Evolutionary conservation across 2,329 filamentous ascomycete species (phyloP), one percentile per base, ranked within the genome.

Genomic region (Aspergillus quadrilineatus): DNA sequence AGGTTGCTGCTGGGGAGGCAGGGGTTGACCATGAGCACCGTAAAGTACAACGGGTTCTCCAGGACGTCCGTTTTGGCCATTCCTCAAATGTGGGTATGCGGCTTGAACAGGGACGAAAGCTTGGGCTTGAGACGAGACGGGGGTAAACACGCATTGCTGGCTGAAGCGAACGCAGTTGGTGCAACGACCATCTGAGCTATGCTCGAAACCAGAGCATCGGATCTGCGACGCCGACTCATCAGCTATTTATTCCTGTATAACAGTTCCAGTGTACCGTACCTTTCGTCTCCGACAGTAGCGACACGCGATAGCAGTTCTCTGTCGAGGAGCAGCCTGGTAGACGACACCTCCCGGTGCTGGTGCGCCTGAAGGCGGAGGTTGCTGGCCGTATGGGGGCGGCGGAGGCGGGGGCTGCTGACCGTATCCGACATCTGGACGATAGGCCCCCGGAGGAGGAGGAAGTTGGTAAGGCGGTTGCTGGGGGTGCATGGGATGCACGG

Each of bases 141-240:
- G 87, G 1, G 87, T 89, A 73, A 90, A 90, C 73, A 90, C 85
- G 74, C 88, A 90, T 69, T 89, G 86, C 73, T 90, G 87, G 62
- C 87, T 87, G 75, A 90, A 90, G 47, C 87, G 80, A 61, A 86
- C 80, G 69, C 87, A 90, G 71, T 90, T 90, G 67, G 81, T 84
- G 77, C 87, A 90, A 58, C 86, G 84, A 58, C 88, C 88, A 71
- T 89, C 85, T 39, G 86, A 83, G 39, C 86, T 88, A 55, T 82
- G 83, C 66, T 89, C 87, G 69, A 89, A 90, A 29, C 87, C 88
- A 4, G 87, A 89, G 77, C 87, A 90, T 58, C 88, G 85, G 71
- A 90, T 89, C 87, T 90, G 72, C 56, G 58, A 59, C 49, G 45
- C 22, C 43, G 12, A 49, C 41, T 4, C 30, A 17, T 28, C 49